Percentiles rank a stretch among this genome's conserved stretches.
phyloP scores from a whole-genome alignment of 1,284 basidiomycete genomes.

The Moesziomyces sp. region DNA sequence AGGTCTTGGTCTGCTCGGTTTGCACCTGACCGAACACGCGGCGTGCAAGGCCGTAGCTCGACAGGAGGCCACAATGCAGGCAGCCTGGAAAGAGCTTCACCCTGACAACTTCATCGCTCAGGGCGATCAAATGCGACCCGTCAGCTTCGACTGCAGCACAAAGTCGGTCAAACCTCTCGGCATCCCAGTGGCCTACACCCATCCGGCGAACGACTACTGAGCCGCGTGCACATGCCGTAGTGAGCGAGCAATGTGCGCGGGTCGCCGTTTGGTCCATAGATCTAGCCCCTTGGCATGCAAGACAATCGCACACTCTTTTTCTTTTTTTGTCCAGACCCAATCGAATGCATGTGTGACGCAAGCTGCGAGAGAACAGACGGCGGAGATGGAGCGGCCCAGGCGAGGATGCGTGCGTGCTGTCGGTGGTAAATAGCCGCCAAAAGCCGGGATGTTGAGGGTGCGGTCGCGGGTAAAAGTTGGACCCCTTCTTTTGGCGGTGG shows the following conservation, averaged over 20 bases:
- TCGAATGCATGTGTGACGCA: no score
- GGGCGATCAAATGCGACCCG: conserved; percentile 38
- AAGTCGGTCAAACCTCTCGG: conserved; percentile 9
- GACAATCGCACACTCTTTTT: no score
- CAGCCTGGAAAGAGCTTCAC: conserved; percentile 26
- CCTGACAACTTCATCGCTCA: conserved; percentile 22
- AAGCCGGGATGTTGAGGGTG: conserved; percentile 12
- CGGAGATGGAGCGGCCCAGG: no score
- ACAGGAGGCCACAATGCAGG: conserved; percentile 24
- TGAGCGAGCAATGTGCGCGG: background rate
- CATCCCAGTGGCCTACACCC: conserved; percentile 7
- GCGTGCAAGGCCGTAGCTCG: conserved; percentile 18
- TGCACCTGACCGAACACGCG: background rate
- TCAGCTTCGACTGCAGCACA: conserved; percentile 27
- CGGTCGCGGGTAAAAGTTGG: conserved; percentile 19
- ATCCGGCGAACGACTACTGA: conserved; percentile 10
- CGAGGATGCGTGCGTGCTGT: background rate
- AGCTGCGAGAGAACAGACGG: no score
- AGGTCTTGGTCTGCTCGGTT: background rate
- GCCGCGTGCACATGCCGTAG: background rate
- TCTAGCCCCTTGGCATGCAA: no score
- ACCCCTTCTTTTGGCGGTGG: conserved; percentile 3
- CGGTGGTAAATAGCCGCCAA: conserved; percentile 27
- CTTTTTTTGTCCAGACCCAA: no score
- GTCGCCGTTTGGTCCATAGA: no score